A percentile compares a stretch with the other conserved stretches of the same genome.
phyloP scores from a whole-genome alignment of 352 stramenopile genomes.

The Phytophthora boehmeriae region DNA sequence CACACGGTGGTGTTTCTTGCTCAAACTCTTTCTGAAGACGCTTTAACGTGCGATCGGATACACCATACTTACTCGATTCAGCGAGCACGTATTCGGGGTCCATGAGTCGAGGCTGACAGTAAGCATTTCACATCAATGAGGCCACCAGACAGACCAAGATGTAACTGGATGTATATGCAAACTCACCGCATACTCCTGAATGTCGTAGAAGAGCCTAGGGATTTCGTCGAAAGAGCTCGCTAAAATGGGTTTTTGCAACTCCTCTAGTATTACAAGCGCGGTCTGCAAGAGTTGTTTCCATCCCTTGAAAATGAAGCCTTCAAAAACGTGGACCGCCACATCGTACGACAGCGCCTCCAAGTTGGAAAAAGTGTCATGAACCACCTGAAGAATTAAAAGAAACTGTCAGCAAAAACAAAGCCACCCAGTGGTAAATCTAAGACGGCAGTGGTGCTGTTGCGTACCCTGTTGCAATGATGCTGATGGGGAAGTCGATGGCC shows the following conservation, averaged over 20 bases:
- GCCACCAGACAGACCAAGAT: not conserved
- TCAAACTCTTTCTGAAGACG: conserved; percentile 42
- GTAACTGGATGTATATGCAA: not conserved
- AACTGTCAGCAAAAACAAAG: conserved; percentile 5
- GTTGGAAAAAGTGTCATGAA: conserved; percentile 86
- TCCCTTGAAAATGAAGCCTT: conserved; percentile 69
- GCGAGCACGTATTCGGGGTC: conserved; percentile 29
- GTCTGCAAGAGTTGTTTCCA: conserved; percentile 81
- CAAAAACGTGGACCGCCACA: conserved; percentile 60
- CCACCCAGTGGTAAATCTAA: not conserved
- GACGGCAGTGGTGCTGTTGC: not conserved
- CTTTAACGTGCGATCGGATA: conserved; percentile 41
- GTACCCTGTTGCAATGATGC: conserved; percentile 71
- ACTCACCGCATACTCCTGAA: conserved; percentile 65
- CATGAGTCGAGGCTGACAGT: conserved; percentile 35
- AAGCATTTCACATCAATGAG: not conserved
- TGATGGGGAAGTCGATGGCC: conserved; percentile 71
- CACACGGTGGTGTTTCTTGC: conserved; percentile 2
- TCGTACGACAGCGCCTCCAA: conserved; percentile 75
- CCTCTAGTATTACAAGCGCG: conserved; percentile 58
- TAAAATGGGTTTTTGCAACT: conserved; percentile 57
- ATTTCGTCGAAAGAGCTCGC: conserved; percentile 73
- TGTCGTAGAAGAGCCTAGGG: conserved; percentile 76
- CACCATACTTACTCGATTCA: conserved; percentile 39
- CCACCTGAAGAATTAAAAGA: conserved; percentile 44